Evolutionary conservation across 257 asterid species (phyloP).

Genomic region (Cynanchum wilfordii): DNA sequence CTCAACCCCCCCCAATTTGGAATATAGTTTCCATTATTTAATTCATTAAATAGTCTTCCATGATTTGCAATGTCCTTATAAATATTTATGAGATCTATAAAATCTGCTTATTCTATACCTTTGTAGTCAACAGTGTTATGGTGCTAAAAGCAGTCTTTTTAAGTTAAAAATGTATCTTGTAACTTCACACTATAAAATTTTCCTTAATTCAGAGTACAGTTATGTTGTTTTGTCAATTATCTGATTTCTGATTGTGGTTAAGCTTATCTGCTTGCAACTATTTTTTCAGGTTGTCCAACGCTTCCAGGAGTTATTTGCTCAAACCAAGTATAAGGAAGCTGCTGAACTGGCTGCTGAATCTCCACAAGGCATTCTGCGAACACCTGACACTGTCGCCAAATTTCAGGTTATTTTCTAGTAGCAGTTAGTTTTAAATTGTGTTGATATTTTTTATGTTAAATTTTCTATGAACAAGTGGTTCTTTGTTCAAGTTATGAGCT

Average conservation of each 20-base stretch:
- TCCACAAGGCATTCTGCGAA: conserved; percentile 97
- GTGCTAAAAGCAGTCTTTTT: background rate
- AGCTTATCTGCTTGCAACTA: background rate
- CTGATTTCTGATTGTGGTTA: background rate
- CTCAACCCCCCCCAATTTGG: background rate
- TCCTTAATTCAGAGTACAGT: too few species aligned
- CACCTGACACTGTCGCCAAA: conserved; percentile 94
- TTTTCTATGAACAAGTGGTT: background rate
- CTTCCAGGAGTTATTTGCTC: conserved; percentile 98
- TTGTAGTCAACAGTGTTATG: background rate
- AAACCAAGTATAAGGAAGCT: conserved; percentile 97
- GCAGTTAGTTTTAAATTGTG: background rate
- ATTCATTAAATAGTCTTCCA: background rate
- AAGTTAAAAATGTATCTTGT: background rate
- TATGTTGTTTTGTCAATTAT: background rate
- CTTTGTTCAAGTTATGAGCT: background rate
- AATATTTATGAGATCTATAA: background rate
- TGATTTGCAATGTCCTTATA: background rate
- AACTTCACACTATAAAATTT: too few species aligned
- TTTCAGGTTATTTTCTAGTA: conserved; percentile 59
- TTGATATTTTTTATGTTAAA: background rate
- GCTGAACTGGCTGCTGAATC: conserved; percentile 99
- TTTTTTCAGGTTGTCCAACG: conserved; percentile 87
- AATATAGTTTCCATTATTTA: background rate
- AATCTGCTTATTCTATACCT: background rate